These are phyloP conservation scores for Wolfiporia cocos DNA, from an alignment of 1,284 basidiomycete genomes.

Conservation along the genomic window DNA sequence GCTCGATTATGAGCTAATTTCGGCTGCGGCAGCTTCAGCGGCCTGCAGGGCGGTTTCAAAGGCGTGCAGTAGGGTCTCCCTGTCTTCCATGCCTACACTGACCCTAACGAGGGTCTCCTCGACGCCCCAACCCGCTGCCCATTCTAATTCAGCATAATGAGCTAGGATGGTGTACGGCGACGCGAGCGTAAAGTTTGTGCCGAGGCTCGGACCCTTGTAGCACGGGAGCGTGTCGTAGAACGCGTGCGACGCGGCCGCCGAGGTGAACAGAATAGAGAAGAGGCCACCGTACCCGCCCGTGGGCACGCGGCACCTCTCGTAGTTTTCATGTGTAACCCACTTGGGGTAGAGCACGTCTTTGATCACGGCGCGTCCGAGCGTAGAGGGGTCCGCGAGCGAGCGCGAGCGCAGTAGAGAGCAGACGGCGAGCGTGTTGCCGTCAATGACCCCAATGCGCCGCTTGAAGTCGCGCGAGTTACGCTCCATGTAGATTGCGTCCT, in stretches of 20 bases:
- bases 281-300: constrained; percentile 84
- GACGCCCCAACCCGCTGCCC: constrained; percentile 87
- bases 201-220: constrained; percentile 90
- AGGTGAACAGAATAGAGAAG: constrained; percentile 87
- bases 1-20: not conserved
- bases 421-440: constrained; percentile 78
- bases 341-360: constrained; percentile 91
- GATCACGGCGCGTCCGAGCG: constrained; percentile 32
- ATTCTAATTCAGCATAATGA: constrained; percentile 88
- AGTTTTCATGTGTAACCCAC: constrained; percentile 72
- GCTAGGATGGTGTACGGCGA: constrained; percentile 93
- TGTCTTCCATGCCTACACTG: constrained; percentile 87
- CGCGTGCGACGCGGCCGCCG: constrained; percentile 58
- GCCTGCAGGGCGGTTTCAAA: constrained; percentile 68
- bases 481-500: constrained; percentile 97
- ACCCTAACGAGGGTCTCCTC: constrained; percentile 83
- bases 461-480: constrained; percentile 94
- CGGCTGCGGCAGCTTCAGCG: constrained; percentile 40
- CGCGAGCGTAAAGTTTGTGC: constrained; percentile 94
- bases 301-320: constrained; percentile 54
- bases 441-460: constrained; percentile 71
- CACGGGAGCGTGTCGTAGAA: constrained; percentile 88
- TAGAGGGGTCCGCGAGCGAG: constrained; percentile 36
- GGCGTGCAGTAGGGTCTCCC: constrained; percentile 48
- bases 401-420: constrained; percentile 74